A percentile compares a stretch with the other conserved stretches of the same genome.
Conservation (phyloP, 441 rosid genomes). For the Sinapis alba region DNA sequence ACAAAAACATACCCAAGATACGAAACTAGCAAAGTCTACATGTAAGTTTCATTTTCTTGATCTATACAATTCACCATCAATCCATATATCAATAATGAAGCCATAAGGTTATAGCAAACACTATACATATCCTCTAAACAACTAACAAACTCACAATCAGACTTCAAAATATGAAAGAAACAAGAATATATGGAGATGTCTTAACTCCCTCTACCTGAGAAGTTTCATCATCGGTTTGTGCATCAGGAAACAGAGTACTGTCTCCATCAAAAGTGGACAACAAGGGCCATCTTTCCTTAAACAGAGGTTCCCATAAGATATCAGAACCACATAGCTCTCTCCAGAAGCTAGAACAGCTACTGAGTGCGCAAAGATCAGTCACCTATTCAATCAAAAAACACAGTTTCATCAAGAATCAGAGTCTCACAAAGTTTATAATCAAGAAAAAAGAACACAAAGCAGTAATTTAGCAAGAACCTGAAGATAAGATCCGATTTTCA, state of each 20-base stretch:
- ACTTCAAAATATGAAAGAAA: neutral
- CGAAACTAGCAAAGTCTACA: too few species aligned
- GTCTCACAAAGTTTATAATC: neutral
- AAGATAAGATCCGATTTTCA: conserved; percentile 39
- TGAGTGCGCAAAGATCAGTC: conserved; percentile 36
- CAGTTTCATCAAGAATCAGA: conserved; percentile 7
- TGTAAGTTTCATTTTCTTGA: too few species aligned
- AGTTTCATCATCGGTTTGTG: conserved; percentile 4
- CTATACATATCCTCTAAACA: too few species aligned
- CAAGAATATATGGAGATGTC: conserved; percentile 1
- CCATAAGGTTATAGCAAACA: too few species aligned
- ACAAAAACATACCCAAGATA: too few species aligned
- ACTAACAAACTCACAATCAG: neutral
- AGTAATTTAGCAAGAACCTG: conserved; percentile 19
- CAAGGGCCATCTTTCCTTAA: conserved; percentile 36
- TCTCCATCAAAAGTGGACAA: conserved; percentile 17
- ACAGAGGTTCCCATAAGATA: conserved; percentile 40
- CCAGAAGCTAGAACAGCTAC: conserved; percentile 42
- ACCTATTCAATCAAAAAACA: conserved; percentile 27
- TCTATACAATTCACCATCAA: too few species aligned
- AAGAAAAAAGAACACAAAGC: neutral
- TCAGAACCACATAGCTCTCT: conserved; percentile 39
- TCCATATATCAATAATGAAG: too few species aligned
- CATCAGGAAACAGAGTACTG: neutral
- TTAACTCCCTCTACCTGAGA: conserved; percentile 23